A percentile compares a stretch with the other conserved stretches of the same genome.
Evolutionary conservation across 2,329 filamentous ascomycete genomes (phyloP).

Genomic region (Fusarium equiseti): DNA sequence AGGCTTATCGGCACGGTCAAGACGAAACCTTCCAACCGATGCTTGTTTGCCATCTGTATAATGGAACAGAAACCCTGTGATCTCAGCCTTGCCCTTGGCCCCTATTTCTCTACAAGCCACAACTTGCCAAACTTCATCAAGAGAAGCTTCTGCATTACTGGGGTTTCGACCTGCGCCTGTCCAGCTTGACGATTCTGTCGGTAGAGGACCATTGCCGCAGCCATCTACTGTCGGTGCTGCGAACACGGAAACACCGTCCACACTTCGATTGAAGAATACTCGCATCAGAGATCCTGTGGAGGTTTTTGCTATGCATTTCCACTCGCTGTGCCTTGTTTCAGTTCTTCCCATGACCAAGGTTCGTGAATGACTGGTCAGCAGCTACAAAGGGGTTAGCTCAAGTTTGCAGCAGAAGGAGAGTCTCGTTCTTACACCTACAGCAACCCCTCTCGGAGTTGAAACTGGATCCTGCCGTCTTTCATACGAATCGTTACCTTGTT

Average conservation of each 20-base stretch:
- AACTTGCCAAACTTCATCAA: neutral
- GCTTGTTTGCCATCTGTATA: constrained; percentile 4
- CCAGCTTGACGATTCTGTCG: neutral
- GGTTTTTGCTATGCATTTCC: constrained; percentile 19
- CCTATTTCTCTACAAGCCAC: neutral
- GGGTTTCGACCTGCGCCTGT: neutral
- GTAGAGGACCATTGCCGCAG: neutral
- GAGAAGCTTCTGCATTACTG: neutral
- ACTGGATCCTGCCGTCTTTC: neutral
- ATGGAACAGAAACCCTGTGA: constrained; percentile 5
- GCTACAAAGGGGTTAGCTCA: constrained; percentile 17
- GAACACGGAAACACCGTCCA: constrained; percentile 9
- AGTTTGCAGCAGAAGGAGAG: neutral
- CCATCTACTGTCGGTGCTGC: constrained; percentile 7
- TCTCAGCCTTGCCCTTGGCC: neutral
- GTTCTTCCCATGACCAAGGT: neutral
- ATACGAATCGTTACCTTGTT: neutral
- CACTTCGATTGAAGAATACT: constrained; percentile 1
- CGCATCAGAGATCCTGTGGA: neutral
- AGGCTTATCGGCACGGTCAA: constrained; percentile 1
- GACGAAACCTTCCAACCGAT: constrained; percentile 14
- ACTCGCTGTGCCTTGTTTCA: neutral
- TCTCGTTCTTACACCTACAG: constrained; percentile 13
- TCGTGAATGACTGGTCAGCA: constrained; percentile 24
- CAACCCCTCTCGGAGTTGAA: neutral